These are phyloP conservation scores for Diaporthe sp. DNA, from an alignment of 2,329 filamentous ascomycete genomes.

Conservation along the genomic window DNA sequence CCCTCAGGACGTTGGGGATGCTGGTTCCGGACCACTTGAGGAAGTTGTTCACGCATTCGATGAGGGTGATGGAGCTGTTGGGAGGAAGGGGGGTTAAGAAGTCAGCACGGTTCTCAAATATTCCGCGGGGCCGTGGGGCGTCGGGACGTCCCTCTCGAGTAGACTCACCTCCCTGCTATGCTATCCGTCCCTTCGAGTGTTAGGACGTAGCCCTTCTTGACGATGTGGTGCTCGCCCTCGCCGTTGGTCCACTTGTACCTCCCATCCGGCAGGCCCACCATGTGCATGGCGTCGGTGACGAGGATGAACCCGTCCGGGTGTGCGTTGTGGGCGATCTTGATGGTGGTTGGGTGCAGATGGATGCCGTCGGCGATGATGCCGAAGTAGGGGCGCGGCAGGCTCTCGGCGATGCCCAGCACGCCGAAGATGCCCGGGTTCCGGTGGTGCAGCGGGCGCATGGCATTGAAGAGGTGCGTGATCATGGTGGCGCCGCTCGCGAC, in stretches of 20 bases:
- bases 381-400: slow-evolving; percentile 78
- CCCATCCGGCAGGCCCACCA: slow-evolving; percentile 87
- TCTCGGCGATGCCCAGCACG: slow-evolving; percentile 78
- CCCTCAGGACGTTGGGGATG: slow-evolving; percentile 77
- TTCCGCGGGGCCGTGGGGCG: neutral
- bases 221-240: slow-evolving; percentile 67
- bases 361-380: slow-evolving; percentile 93
- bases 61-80: slow-evolving; percentile 75
- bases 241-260: slow-evolving; percentile 89
- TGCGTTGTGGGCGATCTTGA: slow-evolving; percentile 90
- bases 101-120: slow-evolving; percentile 23
- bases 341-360: slow-evolving; percentile 87
- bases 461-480: slow-evolving; percentile 96
- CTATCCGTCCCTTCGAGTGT: slow-evolving; percentile 83
- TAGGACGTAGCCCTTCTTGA: slow-evolving; percentile 80
- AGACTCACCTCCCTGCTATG: slow-evolving; percentile 80
- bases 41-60: slow-evolving; percentile 88
- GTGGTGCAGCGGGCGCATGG: slow-evolving; percentile 91
- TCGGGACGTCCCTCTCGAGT: neutral
- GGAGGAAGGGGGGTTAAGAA: neutral
- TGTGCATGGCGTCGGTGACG: slow-evolving; percentile 92
- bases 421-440: slow-evolving; percentile 93
- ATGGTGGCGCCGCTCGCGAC: slow-evolving; percentile 84
- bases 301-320: slow-evolving; percentile 89
- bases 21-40: slow-evolving; percentile 79